phyloP scores from a whole-genome alignment of 495 filamentous ascomycete species.

The Aspergillus incahuasiensis region DNA sequence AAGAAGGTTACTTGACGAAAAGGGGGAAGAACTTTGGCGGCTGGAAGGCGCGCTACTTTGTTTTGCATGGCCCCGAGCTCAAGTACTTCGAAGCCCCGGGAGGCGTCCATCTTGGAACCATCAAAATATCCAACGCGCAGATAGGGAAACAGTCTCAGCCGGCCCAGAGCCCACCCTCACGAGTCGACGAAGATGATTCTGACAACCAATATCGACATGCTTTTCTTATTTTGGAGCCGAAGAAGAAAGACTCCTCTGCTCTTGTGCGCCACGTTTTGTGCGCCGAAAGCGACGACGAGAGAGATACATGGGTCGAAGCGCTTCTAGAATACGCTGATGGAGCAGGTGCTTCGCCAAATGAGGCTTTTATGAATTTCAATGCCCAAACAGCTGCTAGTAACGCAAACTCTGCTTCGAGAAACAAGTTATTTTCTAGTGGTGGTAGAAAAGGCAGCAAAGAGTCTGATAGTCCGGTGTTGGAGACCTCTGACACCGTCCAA shows the following conservation, averaged over 20 bases:
- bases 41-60: slow-evolving; percentile 96
- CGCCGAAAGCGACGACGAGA: slow-evolving; percentile 88
- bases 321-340: slow-evolving; percentile 92
- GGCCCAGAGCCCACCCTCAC: slow-evolving; percentile 56
- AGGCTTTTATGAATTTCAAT: slow-evolving; percentile 27
- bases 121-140: slow-evolving; percentile 84
- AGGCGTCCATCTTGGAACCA: slow-evolving; percentile 84
- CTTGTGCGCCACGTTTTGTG: slow-evolving; percentile 93
- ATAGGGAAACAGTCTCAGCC: slow-evolving; percentile 83
- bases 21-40: slow-evolving; percentile 96
- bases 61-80: slow-evolving; percentile 82
- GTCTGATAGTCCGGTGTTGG: slow-evolving; percentile 37
- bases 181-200: slow-evolving; percentile 65
- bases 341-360: slow-evolving; percentile 51
- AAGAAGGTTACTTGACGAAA: slow-evolving; percentile 93
- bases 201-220: slow-evolving; percentile 97
- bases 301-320: slow-evolving; percentile 90
- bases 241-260: slow-evolving; percentile 89
- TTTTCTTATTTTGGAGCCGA: slow-evolving; percentile 90
- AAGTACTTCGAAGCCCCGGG: slow-evolving; percentile 89
- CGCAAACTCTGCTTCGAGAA: slow-evolving; percentile 19
- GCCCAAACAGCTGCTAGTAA: slow-evolving; percentile 15
- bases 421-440: slow-evolving; percentile 25
- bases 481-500: slow-evolving; percentile 55
- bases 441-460: slow-evolving; percentile 46